These are phyloP conservation scores for Leptosphaerulina australis DNA, from an alignment of 2,329 filamentous ascomycete species.

Conservation along the genomic window DNA sequence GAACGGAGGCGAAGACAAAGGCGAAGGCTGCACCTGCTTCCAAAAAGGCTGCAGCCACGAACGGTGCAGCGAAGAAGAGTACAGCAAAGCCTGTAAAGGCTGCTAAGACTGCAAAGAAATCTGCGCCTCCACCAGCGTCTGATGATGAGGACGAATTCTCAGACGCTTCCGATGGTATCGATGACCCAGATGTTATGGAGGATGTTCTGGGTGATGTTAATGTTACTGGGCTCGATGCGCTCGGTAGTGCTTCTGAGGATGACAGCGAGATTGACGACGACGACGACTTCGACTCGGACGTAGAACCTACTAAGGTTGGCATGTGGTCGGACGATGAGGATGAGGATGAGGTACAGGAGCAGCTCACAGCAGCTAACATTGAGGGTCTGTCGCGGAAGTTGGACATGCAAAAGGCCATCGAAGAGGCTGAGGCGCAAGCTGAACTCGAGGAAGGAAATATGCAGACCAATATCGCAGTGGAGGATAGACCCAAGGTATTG, in stretches of 20 bases:
- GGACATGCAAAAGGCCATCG: slow-evolving; percentile 75
- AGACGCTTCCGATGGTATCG: slow-evolving; percentile 28
- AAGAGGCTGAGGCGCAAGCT: slow-evolving; percentile 81
- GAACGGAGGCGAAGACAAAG: slow-evolving; percentile 45
- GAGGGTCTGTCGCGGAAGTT: slow-evolving; percentile 86
- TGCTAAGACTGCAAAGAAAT: slow-evolving; percentile 44
- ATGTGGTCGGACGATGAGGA: slow-evolving; percentile 98
- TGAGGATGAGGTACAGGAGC: slow-evolving; percentile 86
- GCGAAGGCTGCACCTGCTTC: slow-evolving; percentile 26
- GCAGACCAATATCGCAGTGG: slow-evolving; percentile 88
- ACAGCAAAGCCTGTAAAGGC: slow-evolving; percentile 30
- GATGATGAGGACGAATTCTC: slow-evolving; percentile 47
- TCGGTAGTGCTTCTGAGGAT: slow-evolving; percentile 47
- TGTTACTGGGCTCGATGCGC: slow-evolving; percentile 48
- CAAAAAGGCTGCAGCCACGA: slow-evolving; percentile 51
- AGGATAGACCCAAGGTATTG: slow-evolving; percentile 70
- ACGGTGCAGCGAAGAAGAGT: slow-evolving; percentile 35
- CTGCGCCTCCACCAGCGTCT: slow-evolving; percentile 35
- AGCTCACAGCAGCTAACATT: slow-evolving; percentile 93
- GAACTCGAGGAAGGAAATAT: slow-evolving; percentile 85
- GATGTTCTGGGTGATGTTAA: slow-evolving; percentile 47
- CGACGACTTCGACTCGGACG: slow-evolving; percentile 64
- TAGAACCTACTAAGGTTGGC: slow-evolving; percentile 54
- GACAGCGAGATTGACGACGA: slow-evolving; percentile 48
- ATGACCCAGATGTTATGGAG: slow-evolving; percentile 49